Conservation (phyloP, 371 early-diverging fungal species). For the Syncephalis plumigaleata region DNA sequence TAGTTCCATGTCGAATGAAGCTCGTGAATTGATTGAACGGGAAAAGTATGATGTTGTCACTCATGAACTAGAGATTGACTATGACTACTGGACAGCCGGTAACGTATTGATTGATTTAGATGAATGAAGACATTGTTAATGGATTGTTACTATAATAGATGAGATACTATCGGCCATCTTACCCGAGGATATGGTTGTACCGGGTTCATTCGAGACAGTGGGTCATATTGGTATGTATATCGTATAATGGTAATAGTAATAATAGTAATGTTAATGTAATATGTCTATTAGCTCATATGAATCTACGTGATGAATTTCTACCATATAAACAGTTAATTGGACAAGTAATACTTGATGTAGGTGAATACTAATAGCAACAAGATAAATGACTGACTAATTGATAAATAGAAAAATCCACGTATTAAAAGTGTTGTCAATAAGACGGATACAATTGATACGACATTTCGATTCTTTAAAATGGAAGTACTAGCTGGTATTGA, state of each 20-base stretch:
- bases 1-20: conserved; percentile 22
- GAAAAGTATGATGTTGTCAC: conserved; percentile 24
- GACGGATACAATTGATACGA: conserved; percentile 81
- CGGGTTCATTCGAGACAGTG: conserved; percentile 80
- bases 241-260: not conserved
- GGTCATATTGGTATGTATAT: conserved; percentile 76
- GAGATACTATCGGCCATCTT: conserved; percentile 80
- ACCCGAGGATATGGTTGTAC: conserved; percentile 65
- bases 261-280: not conserved
- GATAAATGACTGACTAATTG: not conserved
- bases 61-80: conserved; percentile 37
- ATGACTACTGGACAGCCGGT: conserved; percentile 68
- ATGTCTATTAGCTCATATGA: conserved; percentile 68
- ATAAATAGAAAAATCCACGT: conserved; percentile 66
- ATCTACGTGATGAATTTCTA: conserved; percentile 71
- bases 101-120: not conserved
- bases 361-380: conserved; percentile 2
- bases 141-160: conserved; percentile 29
- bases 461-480: conserved; percentile 92
- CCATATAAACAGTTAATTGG: conserved; percentile 87
- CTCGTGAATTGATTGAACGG: conserved; percentile 22
- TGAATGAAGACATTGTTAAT: not conserved
- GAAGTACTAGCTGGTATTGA: conserved; percentile 85
- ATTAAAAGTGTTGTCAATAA: conserved; percentile 93
- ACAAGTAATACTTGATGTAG: conserved; percentile 82